These are phyloP conservation scores for Lizonia empirigonia DNA, from an alignment of 2,329 filamentous ascomycete species.

Conservation along the genomic window DNA sequence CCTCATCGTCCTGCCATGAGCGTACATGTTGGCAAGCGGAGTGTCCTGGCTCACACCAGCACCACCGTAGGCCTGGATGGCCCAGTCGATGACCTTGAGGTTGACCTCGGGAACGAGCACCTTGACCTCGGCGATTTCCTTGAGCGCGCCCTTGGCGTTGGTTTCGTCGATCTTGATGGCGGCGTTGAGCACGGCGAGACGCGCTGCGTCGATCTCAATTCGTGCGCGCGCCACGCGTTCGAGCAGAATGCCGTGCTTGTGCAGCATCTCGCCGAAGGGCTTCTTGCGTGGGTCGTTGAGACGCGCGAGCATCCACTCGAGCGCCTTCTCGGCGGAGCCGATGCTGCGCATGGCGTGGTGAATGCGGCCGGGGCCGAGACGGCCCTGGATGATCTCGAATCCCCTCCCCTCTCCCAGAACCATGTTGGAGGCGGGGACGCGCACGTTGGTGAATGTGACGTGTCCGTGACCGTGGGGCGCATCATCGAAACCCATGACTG, in stretches of 20 bases:
- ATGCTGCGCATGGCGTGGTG: constrained; percentile 98
- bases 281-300: constrained; percentile 92
- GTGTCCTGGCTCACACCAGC: constrained; percentile 95
- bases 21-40: constrained; percentile 79
- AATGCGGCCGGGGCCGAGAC: constrained; percentile 92
- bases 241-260: constrained; percentile 90
- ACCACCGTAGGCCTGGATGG: constrained; percentile 89
- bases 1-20: constrained; percentile 77
- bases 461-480: constrained; percentile 98
- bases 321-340: constrained; percentile 84
- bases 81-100: constrained; percentile 88
- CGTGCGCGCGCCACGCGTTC: constrained; percentile 93
- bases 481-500: constrained; percentile 94
- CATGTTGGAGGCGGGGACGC: constrained; percentile 81
- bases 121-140: constrained; percentile 95
- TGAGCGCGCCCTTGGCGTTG: constrained; percentile 86
- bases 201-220: constrained; percentile 90
- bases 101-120: constrained; percentile 83
- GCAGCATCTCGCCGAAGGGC: constrained; percentile 85
- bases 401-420: constrained; percentile 91
- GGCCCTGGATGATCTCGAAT: constrained; percentile 98
- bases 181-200: constrained; percentile 89
- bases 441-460: constrained; percentile 85
- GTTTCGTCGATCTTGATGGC: constrained; percentile 92
- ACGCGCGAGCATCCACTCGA: constrained; percentile 93